Evolutionary conservation across 495 filamentous ascomycete species (phyloP).

Genomic region (Pseudevernia furfuracea): DNA sequence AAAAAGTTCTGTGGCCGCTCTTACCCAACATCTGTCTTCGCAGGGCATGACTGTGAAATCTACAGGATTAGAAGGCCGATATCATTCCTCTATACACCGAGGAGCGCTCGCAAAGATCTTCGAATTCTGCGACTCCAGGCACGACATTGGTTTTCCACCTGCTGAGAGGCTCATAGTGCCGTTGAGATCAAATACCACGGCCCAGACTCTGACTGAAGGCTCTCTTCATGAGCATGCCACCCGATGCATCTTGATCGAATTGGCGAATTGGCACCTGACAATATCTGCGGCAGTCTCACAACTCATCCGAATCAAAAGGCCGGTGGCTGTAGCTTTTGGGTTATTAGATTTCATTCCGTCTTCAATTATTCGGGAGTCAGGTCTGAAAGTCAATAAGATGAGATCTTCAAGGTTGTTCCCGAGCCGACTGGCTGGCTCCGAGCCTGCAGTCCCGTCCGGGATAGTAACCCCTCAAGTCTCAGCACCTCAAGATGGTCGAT

Average conservation of each 20-base stretch:
- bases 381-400: constrained; percentile 18
- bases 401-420: not conserved
- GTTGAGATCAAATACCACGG: constrained; percentile 20
- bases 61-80: not conserved
- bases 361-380: constrained; percentile 20
- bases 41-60: too few species aligned
- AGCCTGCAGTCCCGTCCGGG: not conserved
- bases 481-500: constrained; percentile 1
- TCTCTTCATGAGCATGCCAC: constrained; percentile 26
- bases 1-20: too few species aligned
- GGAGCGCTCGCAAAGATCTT: not conserved
- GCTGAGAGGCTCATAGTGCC: constrained; percentile 22
- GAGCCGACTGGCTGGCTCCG: not conserved
- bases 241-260: constrained; percentile 29
- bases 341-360: constrained; percentile 28
- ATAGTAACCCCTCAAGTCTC: too few species aligned
- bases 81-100: not conserved
- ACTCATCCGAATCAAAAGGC: not conserved
- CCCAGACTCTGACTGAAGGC: constrained; percentile 19
- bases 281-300: constrained; percentile 6
- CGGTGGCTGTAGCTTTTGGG: constrained; percentile 28
- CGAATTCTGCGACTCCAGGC: constrained; percentile 24
- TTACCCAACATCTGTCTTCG: too few species aligned
- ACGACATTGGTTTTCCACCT: constrained; percentile 26
- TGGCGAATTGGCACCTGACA: constrained; percentile 30